These are phyloP conservation scores for Centrapalus pauciflorus DNA, from an alignment of 129 eudicot species.

Conservation along the genomic window DNA sequence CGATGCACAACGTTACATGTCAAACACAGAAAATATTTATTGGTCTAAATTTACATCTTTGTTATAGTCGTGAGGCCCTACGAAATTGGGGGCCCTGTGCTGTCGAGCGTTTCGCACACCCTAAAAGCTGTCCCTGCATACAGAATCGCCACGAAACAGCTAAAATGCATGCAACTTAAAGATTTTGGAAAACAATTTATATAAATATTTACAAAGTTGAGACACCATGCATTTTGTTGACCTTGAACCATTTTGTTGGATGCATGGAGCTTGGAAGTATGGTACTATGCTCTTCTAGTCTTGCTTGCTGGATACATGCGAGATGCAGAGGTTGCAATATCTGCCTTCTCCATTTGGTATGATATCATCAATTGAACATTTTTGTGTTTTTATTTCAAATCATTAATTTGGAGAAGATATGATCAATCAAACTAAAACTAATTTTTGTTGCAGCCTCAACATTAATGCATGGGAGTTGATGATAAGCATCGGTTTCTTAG, in stretches of 20 bases:
- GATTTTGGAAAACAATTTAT: neutral
- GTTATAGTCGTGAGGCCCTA: no score
- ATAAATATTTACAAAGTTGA: neutral
- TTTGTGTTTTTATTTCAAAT: neutral
- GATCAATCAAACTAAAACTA: neutral
- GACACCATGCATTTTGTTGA: neutral
- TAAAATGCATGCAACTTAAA: neutral
- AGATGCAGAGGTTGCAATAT: constrained; percentile 60
- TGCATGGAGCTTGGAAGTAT: constrained; percentile 55
- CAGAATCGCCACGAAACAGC: neutral
- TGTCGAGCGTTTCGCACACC: no score
- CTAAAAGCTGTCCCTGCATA: no score
- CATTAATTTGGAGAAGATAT: neutral
- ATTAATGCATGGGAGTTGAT: constrained; percentile 52
- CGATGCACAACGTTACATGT: no score
- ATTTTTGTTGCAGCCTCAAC: constrained; percentile 43
- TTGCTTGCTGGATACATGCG: constrained; percentile 64
- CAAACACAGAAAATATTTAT: no score
- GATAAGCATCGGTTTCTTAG: constrained; percentile 66
- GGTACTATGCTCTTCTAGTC: constrained; percentile 66
- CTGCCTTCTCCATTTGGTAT: constrained; percentile 73
- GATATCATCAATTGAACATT: neutral
- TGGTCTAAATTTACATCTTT: no score
- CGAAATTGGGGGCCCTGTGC: no score
- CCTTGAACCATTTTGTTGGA: neutral